A percentile compares a stretch with the other conserved stretches of the same genome.
Evolutionary conservation across 2,329 filamentous ascomycete genomes (phyloP).

Genomic region (Aphanoascus verrucosus): DNA sequence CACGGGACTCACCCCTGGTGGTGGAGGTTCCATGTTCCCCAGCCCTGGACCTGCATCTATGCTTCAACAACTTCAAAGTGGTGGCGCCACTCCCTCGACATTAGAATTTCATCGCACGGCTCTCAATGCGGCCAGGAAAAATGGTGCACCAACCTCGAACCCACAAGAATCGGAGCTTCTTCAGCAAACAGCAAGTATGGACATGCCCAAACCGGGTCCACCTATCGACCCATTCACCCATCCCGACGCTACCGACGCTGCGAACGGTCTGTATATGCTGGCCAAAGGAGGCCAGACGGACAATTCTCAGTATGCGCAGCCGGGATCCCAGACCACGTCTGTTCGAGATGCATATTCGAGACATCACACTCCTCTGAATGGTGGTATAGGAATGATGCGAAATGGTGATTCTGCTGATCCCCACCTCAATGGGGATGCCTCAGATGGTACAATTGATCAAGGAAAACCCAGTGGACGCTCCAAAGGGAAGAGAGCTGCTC

Average conservation of each 20-base stretch:
- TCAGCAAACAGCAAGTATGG: constrained; percentile 33
- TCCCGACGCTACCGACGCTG: constrained; percentile 84
- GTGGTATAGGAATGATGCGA: constrained; percentile 33
- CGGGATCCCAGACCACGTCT: constrained; percentile 16
- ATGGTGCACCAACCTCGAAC: constrained; percentile 37
- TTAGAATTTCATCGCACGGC: constrained; percentile 93
- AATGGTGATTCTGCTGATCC: constrained; percentile 42
- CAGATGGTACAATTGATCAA: constrained; percentile 60
- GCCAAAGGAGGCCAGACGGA: constrained; percentile 54
- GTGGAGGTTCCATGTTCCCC: constrained; percentile 94
- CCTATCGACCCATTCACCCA: constrained; percentile 63
- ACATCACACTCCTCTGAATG: constrained; percentile 36
- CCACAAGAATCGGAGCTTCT: constrained; percentile 30
- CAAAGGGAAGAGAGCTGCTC: constrained; percentile 56
- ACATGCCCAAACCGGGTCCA: constrained; percentile 39
- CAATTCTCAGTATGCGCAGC: constrained; percentile 44
- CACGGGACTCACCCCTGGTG: constrained; percentile 84
- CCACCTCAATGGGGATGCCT: constrained; percentile 50
- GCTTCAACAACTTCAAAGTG: constrained; percentile 64
- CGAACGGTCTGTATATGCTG: constrained; percentile 85
- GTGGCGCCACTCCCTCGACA: constrained; percentile 77
- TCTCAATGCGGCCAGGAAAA: constrained; percentile 60
- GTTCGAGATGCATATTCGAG: constrained; percentile 3
- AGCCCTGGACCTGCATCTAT: constrained; percentile 71
- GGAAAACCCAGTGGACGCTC: constrained; percentile 54